These are phyloP conservation scores for Candida silvicultrix DNA, from an alignment of 805 yeast genomes.

Conservation along the genomic window DNA sequence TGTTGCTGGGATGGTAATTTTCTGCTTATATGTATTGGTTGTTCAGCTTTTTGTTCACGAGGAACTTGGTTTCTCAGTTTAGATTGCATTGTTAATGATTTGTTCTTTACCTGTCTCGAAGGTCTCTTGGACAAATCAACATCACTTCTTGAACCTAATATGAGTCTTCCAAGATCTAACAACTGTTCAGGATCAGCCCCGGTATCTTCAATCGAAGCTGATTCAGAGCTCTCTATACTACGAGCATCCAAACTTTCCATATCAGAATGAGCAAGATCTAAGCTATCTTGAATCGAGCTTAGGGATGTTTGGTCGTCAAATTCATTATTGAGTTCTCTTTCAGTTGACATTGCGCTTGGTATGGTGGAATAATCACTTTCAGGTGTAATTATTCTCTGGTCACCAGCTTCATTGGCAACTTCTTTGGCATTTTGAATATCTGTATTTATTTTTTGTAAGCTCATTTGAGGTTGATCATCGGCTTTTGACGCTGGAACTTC, in stretches of 20 bases:
- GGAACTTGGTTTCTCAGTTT: not conserved
- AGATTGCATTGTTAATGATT: not conserved
- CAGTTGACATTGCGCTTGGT: not conserved
- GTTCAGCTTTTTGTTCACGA: not conserved
- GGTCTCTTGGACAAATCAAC: not conserved
- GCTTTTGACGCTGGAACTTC: not conserved
- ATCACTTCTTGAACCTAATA: constrained; percentile 11
- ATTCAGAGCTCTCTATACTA: not conserved
- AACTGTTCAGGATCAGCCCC: constrained; percentile 10
- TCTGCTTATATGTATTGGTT: not conserved
- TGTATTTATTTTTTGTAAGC: not conserved
- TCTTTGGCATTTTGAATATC: not conserved
- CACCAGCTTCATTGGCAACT: not conserved
- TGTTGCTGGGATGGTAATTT: not conserved
- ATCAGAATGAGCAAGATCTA: constrained; percentile 6
- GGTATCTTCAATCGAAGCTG: not conserved
- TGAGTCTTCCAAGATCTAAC: constrained; percentile 13
- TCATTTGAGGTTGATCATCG: not conserved
- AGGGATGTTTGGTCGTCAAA: not conserved
- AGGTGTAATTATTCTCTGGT: not conserved
- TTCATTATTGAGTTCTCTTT: not conserved
- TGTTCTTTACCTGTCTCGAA: not conserved
- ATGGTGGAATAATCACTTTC: not conserved
- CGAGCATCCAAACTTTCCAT: not conserved
- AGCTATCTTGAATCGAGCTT: not conserved